A percentile compares a stretch with the other conserved stretches of the same genome.
Evolutionary conservation across 257 asterid species (phyloP).

Genomic region (Cordia subcordata): DNA sequence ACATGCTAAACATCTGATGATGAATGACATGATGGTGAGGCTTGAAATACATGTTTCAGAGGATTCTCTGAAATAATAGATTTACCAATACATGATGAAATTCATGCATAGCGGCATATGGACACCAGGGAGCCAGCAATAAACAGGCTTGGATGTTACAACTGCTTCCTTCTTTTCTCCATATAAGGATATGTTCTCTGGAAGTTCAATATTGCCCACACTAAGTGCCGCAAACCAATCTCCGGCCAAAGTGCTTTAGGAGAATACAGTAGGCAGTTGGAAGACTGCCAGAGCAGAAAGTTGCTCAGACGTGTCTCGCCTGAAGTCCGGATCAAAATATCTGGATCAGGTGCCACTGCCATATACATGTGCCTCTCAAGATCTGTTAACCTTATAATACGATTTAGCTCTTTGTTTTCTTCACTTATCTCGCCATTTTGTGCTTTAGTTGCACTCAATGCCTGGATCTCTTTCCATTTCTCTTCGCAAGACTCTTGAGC

Average conservation of each 20-base stretch:
- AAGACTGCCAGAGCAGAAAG: constrained; percentile 70
- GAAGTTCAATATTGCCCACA: constrained; percentile 64
- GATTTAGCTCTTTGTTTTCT: constrained; percentile 6
- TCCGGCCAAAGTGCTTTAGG: constrained; percentile 76
- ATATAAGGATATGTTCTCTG: constrained; percentile 42
- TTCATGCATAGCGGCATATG: too few species aligned
- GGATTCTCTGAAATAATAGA: too few species aligned
- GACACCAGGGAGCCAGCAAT: too few species aligned
- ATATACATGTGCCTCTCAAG: constrained; percentile 61
- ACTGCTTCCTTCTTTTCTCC: constrained; percentile 47
- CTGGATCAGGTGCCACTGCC: constrained; percentile 72
- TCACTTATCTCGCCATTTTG: constrained; percentile 6
- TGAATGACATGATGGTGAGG: too few species aligned
- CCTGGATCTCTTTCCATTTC: constrained; percentile 20
- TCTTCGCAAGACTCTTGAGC: constrained; percentile 40
- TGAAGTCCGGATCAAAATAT: constrained; percentile 56
- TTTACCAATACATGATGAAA: too few species aligned
- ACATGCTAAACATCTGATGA: too few species aligned
- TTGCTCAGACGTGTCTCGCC: constrained; percentile 56
- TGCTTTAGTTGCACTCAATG: not conserved
- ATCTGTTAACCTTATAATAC: constrained; percentile 34
- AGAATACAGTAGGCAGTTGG: constrained; percentile 49
- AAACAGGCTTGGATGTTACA: constrained; percentile 1
- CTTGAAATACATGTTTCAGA: too few species aligned
- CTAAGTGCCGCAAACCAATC: constrained; percentile 57